A percentile compares a stretch with the other conserved stretches of the same genome.
Conservation (phyloP, 306 rosid species). For the Senna siamea region DNA sequence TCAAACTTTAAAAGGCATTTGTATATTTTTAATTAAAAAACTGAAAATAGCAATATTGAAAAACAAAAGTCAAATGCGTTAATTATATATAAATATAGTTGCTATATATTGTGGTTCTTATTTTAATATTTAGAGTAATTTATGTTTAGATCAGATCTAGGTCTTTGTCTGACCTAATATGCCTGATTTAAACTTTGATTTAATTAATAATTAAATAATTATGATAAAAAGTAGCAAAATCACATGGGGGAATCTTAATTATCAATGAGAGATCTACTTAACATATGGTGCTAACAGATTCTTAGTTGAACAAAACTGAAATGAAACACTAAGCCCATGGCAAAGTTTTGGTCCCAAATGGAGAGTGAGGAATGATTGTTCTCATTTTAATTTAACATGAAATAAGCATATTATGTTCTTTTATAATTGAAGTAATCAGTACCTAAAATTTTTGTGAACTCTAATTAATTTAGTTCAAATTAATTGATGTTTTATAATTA, state of each 20-base stretch:
- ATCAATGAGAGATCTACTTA: not conserved
- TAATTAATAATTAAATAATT: no score
- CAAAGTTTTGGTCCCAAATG: not conserved
- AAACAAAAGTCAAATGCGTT: not conserved
- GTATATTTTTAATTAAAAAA: not conserved
- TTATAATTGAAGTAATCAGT: no score
- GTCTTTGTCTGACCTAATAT: no score
- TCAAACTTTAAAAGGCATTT: no score
- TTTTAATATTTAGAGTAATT: not conserved
- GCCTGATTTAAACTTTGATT: not conserved
- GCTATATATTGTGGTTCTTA: not conserved
- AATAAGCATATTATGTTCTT: no score
- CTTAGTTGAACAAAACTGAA: not conserved
- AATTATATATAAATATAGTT: not conserved
- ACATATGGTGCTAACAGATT: not conserved
- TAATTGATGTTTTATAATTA: no score
- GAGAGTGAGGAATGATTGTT: not conserved
- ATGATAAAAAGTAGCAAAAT: no score
- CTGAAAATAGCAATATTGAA: not conserved
- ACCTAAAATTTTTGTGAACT: no score
- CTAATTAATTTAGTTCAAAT: no score
- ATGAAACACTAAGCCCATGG: not conserved
- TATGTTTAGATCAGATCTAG: not conserved
- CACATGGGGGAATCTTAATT: no score
- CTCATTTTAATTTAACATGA: no score